Conservation (phyloP, 768 basidiomycete species). For the Mycena latifolia region DNA sequence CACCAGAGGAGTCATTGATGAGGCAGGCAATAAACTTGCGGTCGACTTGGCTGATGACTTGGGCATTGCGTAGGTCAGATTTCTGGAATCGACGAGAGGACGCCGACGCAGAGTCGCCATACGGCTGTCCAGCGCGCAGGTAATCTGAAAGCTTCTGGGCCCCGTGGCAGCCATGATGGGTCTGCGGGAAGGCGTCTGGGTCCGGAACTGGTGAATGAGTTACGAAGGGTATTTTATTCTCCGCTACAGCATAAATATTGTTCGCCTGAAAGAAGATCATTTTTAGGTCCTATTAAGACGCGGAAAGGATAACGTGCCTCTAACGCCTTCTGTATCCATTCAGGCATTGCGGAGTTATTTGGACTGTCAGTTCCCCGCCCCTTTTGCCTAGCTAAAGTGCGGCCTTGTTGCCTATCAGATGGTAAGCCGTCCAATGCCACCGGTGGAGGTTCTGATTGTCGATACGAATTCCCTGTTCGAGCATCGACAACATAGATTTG, state of each 20-base stretch:
- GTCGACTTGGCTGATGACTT: constrained; percentile 88
- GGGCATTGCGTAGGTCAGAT: constrained; percentile 66
- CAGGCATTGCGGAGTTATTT: constrained; percentile 54
- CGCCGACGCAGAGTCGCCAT: constrained; percentile 27
- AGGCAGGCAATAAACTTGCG: constrained; percentile 90
- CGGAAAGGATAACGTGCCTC: constrained; percentile 52
- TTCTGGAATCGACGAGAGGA: constrained; percentile 59
- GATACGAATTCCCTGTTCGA: constrained; percentile 78
- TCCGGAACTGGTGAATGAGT: constrained; percentile 29
- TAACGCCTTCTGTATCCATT: constrained; percentile 75
- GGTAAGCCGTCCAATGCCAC: constrained; percentile 37
- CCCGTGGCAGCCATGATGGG: constrained; percentile 18
- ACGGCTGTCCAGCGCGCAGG: constrained; percentile 30
- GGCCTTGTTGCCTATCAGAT: constrained; percentile 38
- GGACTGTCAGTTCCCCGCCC: constrained; percentile 13
- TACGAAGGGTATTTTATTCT: constrained; percentile 57
- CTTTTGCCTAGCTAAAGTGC: constrained; percentile 39
- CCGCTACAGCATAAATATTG: constrained; percentile 61
- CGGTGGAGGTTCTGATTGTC: constrained; percentile 39
- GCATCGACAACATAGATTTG: constrained; percentile 70
- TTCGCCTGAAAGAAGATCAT: constrained; percentile 59
- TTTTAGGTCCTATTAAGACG: constrained; percentile 18
- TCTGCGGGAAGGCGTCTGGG: constrained; percentile 12
- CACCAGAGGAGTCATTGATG: constrained; percentile 46
- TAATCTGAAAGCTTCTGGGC: constrained; percentile 33